These are phyloP conservation scores for Backusella australiensis DNA, from an alignment of 192 early-diverging fungal genomes.

Conservation along the genomic window DNA sequence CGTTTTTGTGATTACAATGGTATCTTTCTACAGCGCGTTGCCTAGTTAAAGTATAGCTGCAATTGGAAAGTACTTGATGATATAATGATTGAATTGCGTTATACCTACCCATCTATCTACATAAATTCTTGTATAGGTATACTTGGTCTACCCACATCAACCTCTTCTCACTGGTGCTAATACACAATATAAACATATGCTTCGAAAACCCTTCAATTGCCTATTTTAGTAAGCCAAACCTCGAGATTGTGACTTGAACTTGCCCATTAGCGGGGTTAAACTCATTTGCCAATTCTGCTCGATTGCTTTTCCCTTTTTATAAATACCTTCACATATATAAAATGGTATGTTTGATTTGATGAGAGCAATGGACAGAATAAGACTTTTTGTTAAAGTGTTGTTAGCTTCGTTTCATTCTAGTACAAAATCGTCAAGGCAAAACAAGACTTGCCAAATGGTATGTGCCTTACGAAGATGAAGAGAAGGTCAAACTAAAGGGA, in stretches of 20 bases:
- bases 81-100: no score
- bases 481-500: conserved; percentile 90
- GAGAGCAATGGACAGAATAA: neutral
- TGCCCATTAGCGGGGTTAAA: neutral
- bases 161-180: no score
- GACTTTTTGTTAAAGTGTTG: neutral
- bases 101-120: no score
- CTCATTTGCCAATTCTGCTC: neutral
- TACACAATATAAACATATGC: no score
- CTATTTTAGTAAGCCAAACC: neutral
- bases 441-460: conserved; percentile 98
- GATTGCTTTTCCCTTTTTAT: neutral
- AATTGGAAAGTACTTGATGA: no score
- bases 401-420: conserved; percentile 92
- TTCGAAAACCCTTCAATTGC: neutral
- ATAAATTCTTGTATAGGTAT: no score
- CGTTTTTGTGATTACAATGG: no score
- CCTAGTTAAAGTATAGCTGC: no score
- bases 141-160: no score
- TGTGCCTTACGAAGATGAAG: conserved; percentile 89
- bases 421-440: conserved; percentile 99
- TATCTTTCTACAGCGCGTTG: no score
- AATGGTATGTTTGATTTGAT: neutral
- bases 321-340: neutral
- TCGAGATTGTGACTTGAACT: neutral